phyloP scores from a whole-genome alignment of 2,329 filamentous ascomycete genomes.

The Botrytis hyacinthi region DNA sequence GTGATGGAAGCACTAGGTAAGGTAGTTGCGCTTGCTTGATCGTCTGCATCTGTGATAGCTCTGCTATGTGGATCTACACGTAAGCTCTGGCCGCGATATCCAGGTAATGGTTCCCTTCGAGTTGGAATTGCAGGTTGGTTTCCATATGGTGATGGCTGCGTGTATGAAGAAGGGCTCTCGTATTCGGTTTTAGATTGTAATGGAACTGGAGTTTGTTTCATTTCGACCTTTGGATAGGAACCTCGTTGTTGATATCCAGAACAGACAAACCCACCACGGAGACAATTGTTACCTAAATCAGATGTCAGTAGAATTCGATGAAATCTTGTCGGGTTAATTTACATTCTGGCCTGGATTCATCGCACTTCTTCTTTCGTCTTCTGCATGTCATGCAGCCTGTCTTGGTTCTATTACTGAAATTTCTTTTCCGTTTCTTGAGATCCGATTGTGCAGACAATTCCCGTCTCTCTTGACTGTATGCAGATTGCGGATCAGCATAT shows the following conservation, averaged over 20 bases:
- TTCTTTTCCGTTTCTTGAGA: slow-evolving; percentile 69
- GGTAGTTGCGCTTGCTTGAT: slow-evolving; percentile 58
- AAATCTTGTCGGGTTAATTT: slow-evolving; percentile 44
- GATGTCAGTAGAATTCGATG: slow-evolving; percentile 1
- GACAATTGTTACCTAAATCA: slow-evolving; percentile 75
- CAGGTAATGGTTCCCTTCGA: slow-evolving; percentile 56
- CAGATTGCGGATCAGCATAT: slow-evolving; percentile 40
- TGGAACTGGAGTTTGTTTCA: slow-evolving; percentile 65
- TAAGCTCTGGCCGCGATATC: slow-evolving; percentile 60
- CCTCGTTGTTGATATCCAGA: slow-evolving; percentile 83
- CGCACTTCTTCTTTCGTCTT: slow-evolving; percentile 94
- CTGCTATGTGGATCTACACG: slow-evolving; percentile 60
- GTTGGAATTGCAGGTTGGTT: slow-evolving; percentile 32
- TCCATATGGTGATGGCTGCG: slow-evolving; percentile 57
- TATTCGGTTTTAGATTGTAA: slow-evolving; percentile 78
- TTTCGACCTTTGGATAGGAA: slow-evolving; percentile 74
- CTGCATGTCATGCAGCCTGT: slow-evolving; percentile 93
- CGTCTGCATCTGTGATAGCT: slow-evolving; percentile 55
- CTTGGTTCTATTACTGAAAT: slow-evolving; percentile 94
- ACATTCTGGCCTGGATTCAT: slow-evolving; percentile 92
- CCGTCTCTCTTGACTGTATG: slow-evolving; percentile 37
- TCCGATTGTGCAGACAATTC: slow-evolving; percentile 52
- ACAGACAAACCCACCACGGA: slow-evolving; percentile 85
- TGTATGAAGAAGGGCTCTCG: slow-evolving; percentile 48
- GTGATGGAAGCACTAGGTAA: slow-evolving; percentile 50